Evolutionary conservation across 2,329 filamentous ascomycete species (phyloP).

Genomic region (Cercospora beticola): DNA sequence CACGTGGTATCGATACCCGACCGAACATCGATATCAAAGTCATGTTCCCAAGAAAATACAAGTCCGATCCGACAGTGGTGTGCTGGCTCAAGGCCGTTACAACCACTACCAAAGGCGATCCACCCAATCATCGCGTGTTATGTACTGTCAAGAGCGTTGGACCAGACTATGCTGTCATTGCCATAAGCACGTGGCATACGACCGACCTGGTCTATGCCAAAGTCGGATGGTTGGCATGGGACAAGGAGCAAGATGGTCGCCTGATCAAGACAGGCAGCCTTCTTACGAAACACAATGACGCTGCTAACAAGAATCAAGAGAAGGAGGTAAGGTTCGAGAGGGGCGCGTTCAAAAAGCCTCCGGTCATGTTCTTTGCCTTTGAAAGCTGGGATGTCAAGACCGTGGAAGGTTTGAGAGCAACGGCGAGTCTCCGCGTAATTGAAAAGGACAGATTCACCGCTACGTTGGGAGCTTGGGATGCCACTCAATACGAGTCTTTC

Average conservation of each 20-base stretch:
- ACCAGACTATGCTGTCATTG: background rate
- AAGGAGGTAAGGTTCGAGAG: background rate
- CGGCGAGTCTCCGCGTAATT: no score
- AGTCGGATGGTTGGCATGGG: background rate
- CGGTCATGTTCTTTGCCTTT: background rate
- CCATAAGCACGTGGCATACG: background rate
- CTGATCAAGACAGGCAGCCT: background rate
- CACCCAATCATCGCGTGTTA: background rate
- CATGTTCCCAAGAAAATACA: background rate
- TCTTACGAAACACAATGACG: background rate
- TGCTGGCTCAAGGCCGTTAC: background rate
- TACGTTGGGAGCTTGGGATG: no score
- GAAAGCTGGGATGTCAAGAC: background rate
- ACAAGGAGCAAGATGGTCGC: background rate
- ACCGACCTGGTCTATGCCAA: background rate
- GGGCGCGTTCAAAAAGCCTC: background rate
- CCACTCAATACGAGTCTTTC: no score
- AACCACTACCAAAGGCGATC: background rate
- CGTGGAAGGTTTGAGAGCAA: no score
- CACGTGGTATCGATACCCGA: background rate
- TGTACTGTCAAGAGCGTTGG: background rate
- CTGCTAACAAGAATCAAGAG: background rate
- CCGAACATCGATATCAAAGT: background rate
- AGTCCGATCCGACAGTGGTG: background rate
- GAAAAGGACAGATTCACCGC: background rate